Base-by-base conservation (phyloP, 768 basidiomycete species). In the Agaricus sinodeliciosus region DNA sequence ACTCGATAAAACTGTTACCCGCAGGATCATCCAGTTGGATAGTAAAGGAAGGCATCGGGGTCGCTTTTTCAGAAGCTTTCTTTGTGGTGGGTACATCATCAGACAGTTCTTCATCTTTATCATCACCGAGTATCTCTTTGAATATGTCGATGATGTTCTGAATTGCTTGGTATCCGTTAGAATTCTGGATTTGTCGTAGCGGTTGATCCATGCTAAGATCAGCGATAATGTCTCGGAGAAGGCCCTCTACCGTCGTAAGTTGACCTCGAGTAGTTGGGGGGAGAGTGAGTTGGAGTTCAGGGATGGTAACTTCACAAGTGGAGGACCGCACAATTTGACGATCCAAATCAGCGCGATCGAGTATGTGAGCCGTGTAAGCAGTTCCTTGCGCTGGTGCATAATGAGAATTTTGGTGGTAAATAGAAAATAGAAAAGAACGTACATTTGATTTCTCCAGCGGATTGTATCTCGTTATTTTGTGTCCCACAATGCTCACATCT, bases 1-100 rank as follows among this genome's bases (percentile, higher is more conserved):
- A 94, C 69, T 96, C 93, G 67, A 96, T 74, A 74, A 94, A 98
- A n/a, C 92, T 94, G 69, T 95, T 94, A 6, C 96, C 96, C 0
- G 93, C 74, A 1, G 94, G 94, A 64, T 99, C 96, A 61, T 98
- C 92, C 16, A 99, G 72, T 48, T 76, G 83, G 51, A 98, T 62
- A 0, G 91, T 94, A 63, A 98, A 91, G 3, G 83, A 67, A 18
- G 73, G 75, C 71, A 92, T 80, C 1, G 85, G 79, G 7, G 70
- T 61, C 25, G 80, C 75, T 9, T 72, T 71, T 11, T 73, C 64
- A 0, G 69, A 65, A 18, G 67, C 67, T 34, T 67, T 51, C 25
- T 67, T 41, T 49, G 49, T 11, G 42, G 36, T 11, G 27, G 48
- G 46, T 49, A 54, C 51, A n/a, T 68, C 63, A 19, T 74, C 69